Base-by-base conservation (phyloP, 495 filamentous ascomycete species). In the Sordaria brevicollis region DNA sequence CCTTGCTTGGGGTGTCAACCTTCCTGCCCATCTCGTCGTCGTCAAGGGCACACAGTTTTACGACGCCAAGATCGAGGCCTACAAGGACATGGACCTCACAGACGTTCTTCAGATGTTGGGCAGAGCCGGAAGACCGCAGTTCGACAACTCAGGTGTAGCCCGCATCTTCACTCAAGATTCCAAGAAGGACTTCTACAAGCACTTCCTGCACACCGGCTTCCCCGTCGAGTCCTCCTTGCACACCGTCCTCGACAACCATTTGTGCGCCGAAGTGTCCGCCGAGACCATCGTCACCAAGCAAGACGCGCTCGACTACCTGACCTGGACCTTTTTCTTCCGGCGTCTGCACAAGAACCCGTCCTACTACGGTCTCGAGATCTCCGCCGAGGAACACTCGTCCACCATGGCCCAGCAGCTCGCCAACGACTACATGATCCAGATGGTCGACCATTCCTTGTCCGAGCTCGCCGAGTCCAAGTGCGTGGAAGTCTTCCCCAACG, bases 101-200 rank as follows among this genome's bases (percentile, higher is more conserved):
- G 95, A 99, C 82, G 95, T 99, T 54, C 83, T 99, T 70, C 95
- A 99, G 80, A 99, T 99, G 95, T 84, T 99, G 33, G 95, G 95
- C 69, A 90, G 95, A 79, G 95, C 95, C 21, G 95, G 95, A 15
- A 90, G 95, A 68, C 95, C 95, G 15, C 95, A 99, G 77, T 99
- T 99, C 77, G 95, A 99, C 75, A 89, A 89, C 65, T 95, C 93
- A 0, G 95, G 96, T 71, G 94, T 98, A 72, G 95, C 96, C 10
- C 88, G 93, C 35, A 98, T 99, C 73, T 96, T 98, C 79, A 98
- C 96, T 0, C 93, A 99, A 75, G 94, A 98, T 70, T 82, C 93
- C 11, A 99, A 98, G 83, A 99, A 99, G 79, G 92, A 93, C n/a
- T 99, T 98, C 81, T 99, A 99, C 82, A 99, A 98, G 83, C 94